Evolutionary conservation across 2,329 filamentous ascomycete species (phyloP).

Genomic region (Pyrenophora seminiperda): DNA sequence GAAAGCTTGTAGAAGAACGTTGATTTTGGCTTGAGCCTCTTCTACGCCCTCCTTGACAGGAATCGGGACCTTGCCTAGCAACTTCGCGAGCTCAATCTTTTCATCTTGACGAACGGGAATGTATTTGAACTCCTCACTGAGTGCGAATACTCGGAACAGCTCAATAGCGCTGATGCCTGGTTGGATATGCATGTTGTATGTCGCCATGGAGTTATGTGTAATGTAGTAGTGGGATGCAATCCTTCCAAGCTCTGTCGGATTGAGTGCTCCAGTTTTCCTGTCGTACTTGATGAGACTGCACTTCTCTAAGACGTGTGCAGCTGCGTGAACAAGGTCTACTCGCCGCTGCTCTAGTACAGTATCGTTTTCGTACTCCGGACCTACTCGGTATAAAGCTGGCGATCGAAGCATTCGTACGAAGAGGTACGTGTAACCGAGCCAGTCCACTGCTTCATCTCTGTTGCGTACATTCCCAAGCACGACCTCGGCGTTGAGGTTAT

Average conservation of each 20-base stretch:
- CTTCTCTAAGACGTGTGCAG: conserved; percentile 83
- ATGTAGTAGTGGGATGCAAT: conserved; percentile 99
- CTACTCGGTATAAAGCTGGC: conserved; percentile 92
- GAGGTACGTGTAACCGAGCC: conserved; percentile 97
- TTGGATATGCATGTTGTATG: conserved; percentile 94
- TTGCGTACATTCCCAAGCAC: conserved; percentile 91
- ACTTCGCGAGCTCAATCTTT: conserved; percentile 92
- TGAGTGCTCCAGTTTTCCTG: conserved; percentile 85
- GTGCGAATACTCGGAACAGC: conserved; percentile 92
- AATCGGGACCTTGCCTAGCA: conserved; percentile 87
- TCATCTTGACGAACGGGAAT: conserved; percentile 97
- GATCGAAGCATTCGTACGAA: conserved; percentile 98
- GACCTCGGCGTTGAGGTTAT: conserved; percentile 95
- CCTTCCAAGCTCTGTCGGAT: conserved; percentile 90
- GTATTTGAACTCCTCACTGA: conserved; percentile 98
- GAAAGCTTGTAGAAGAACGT: conserved; percentile 93
- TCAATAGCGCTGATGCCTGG: conserved; percentile 92
- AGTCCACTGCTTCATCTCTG: conserved; percentile 96
- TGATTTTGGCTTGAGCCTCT: conserved; percentile 96
- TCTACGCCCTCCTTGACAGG: conserved; percentile 98
- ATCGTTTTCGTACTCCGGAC: conserved; percentile 93
- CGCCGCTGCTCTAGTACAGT: conserved; percentile 91
- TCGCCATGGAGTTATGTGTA: conserved; percentile 93
- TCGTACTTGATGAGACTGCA: conserved; percentile 93
- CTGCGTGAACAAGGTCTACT: conserved; percentile 96